These are phyloP conservation scores for Aspergillus coremiiformis DNA, from an alignment of 495 filamentous ascomycete genomes.

Conservation along the genomic window DNA sequence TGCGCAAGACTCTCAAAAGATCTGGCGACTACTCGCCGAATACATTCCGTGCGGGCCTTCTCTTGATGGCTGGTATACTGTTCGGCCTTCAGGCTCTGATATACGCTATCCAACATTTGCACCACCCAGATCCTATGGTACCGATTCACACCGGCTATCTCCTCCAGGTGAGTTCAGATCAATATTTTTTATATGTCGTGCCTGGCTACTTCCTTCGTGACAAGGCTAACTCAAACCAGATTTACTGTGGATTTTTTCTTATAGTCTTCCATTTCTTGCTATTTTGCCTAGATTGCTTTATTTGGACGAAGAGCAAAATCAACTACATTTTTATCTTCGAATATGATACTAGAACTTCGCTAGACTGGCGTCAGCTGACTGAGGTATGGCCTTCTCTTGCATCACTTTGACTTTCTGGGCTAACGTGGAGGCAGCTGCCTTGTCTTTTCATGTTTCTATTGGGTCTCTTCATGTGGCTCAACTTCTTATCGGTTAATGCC, in stretches of 20 bases:
- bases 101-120: conserved; percentile 50
- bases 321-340: conserved; percentile 98
- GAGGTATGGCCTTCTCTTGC: conserved; percentile 41
- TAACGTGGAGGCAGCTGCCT: conserved; percentile 48
- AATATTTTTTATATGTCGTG: not conserved
- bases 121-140: conserved; percentile 38
- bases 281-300: conserved; percentile 70
- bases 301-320: conserved; percentile 78
- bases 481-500: conserved; percentile 62
- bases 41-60: conserved; percentile 73
- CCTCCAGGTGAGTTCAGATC: conserved; percentile 48
- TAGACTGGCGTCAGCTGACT: conserved; percentile 86
- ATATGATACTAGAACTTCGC: conserved; percentile 73
- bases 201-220: not conserved
- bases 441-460: conserved; percentile 69
- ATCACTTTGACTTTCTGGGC: not conserved
- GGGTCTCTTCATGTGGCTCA: conserved; percentile 77
- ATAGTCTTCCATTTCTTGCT: conserved; percentile 63
- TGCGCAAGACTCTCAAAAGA: conserved; percentile 59
- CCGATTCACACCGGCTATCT: conserved; percentile 61
- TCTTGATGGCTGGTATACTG: conserved; percentile 64
- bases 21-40: conserved; percentile 62
- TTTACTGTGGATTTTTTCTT: conserved; percentile 82
- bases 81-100: conserved; percentile 70
- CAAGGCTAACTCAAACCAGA: conserved; percentile 42